These are phyloP conservation scores for Coemansia sp. DNA, from an alignment of 192 early-diverging fungal species.

Conservation along the genomic window DNA sequence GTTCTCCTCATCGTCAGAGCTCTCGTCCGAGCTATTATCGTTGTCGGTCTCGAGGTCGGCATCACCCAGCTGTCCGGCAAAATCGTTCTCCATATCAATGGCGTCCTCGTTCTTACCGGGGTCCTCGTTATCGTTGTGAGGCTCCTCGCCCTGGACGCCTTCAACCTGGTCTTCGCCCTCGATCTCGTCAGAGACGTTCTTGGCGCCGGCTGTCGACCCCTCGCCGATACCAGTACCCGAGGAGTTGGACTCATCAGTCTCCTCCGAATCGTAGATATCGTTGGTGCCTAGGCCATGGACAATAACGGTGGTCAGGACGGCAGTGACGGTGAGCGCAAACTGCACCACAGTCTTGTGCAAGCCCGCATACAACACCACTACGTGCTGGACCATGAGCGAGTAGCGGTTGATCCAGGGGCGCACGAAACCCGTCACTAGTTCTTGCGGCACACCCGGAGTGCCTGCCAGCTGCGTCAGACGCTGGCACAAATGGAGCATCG, in stretches of 20 bases:
- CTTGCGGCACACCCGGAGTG: background rate
- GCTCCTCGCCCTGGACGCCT: slow-evolving; percentile 77
- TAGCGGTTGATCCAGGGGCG: slow-evolving; percentile 47
- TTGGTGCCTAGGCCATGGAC: slow-evolving; percentile 89
- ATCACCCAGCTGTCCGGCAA: slow-evolving; percentile 90
- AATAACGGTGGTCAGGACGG: slow-evolving; percentile 58
- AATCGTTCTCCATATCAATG: slow-evolving; percentile 96
- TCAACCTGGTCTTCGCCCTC: slow-evolving; percentile 96
- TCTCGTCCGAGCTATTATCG: slow-evolving; percentile 65
- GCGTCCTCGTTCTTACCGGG: slow-evolving; percentile 80
- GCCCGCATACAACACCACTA: slow-evolving; percentile 57
- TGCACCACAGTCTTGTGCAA: slow-evolving; percentile 75
- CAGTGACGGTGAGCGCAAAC: slow-evolving; percentile 51
- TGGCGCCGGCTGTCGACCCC: slow-evolving; percentile 80
- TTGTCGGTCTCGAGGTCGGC: slow-evolving; percentile 78
- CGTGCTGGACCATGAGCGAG: slow-evolving; percentile 57
- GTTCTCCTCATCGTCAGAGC: slow-evolving; percentile 65
- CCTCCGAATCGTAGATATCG: slow-evolving; percentile 65
- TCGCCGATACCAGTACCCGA: slow-evolving; percentile 89
- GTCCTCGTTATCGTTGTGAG: slow-evolving; percentile 58
- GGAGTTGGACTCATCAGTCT: slow-evolving; percentile 54
- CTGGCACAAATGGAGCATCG: slow-evolving; percentile 23
- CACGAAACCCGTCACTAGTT: slow-evolving; percentile 12
- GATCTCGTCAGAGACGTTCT: slow-evolving; percentile 97
- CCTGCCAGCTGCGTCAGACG: slow-evolving; percentile 10